A percentile compares a stretch with the other conserved stretches of the same genome.
Conservation (phyloP, 2,329 filamentous ascomycete species). For the Xylaria sp. region DNA sequence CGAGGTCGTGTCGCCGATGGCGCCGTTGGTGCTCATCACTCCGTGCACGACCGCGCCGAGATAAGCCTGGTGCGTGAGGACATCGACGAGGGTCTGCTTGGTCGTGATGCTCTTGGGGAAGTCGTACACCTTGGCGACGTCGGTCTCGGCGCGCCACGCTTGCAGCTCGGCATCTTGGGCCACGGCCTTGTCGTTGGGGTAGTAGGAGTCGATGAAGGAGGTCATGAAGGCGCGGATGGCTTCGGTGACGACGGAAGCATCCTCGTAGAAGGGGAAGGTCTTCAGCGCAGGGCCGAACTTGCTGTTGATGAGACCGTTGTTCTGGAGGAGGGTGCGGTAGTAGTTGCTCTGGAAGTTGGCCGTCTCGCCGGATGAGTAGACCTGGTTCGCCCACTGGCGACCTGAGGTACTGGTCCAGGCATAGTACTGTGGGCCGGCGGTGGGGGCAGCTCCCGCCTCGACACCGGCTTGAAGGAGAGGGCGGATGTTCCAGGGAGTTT, state of each 20-base stretch:
- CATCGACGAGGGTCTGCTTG: constrained; percentile 51
- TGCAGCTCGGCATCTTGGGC: constrained; percentile 55
- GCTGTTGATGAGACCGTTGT: constrained; percentile 55
- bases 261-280: constrained; percentile 58
- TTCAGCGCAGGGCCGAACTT: constrained; percentile 52
- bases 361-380: constrained; percentile 32
- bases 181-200: constrained; percentile 50
- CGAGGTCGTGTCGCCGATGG: constrained; percentile 50
- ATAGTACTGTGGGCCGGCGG: constrained; percentile 49
- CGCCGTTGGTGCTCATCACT: constrained; percentile 56
- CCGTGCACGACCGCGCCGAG: constrained; percentile 55
- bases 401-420: constrained; percentile 48
- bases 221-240: constrained; percentile 54
- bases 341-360: constrained; percentile 36
- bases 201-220: constrained; percentile 58
- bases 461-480: constrained; percentile 46
- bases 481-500: constrained; percentile 49
- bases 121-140: constrained; percentile 53
- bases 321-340: constrained; percentile 35
- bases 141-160: constrained; percentile 58
- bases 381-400: constrained; percentile 42
- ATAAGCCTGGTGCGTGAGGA: constrained; percentile 56
- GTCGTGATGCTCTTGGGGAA: constrained; percentile 52
- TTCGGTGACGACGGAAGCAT: constrained; percentile 53
- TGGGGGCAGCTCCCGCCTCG: constrained; percentile 47